phyloP scores from a whole-genome alignment of 1,284 basidiomycete species.

The Ceratobasidium sp. region DNA sequence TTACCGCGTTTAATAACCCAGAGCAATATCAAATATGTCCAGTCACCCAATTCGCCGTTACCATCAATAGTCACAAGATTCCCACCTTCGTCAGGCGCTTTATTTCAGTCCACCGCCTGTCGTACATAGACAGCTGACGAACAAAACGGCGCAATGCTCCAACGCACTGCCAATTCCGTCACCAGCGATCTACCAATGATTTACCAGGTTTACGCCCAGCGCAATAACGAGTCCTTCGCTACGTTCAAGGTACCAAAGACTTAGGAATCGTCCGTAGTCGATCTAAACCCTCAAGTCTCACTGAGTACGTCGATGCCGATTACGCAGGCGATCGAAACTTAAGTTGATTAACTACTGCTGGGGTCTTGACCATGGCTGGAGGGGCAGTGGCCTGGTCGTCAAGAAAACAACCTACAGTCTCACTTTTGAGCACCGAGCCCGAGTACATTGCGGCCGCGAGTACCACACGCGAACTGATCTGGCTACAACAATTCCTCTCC shows the following conservation, averaged over 20 bases:
- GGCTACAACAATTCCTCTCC: conserved; percentile 50
- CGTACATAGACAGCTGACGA: too few species aligned
- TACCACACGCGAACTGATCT: conserved; percentile 54
- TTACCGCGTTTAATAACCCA: too few species aligned
- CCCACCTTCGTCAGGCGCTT: too few species aligned
- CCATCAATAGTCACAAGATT: too few species aligned
- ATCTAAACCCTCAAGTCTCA: not conserved
- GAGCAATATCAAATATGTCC: too few species aligned
- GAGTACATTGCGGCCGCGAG: conserved; percentile 59
- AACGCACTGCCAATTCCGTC: too few species aligned
- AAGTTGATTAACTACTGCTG: conserved; percentile 20
- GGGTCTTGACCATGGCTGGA: conserved; percentile 7
- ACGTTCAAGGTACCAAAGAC: conserved; percentile 60
- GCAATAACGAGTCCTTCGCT: conserved; percentile 54
- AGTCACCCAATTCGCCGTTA: too few species aligned
- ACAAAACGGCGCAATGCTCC: too few species aligned
- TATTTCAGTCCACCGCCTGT: too few species aligned
- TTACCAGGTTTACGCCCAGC: too few species aligned
- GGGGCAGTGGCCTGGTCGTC: conserved; percentile 32
- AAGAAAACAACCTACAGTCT: conserved; percentile 55
- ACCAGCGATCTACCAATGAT: too few species aligned
- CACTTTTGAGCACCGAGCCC: conserved; percentile 58
- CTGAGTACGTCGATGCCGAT: conserved; percentile 1
- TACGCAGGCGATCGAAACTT: conserved; percentile 14
- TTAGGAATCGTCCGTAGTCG: conserved; percentile 47